phyloP scores from a whole-genome alignment of 495 filamentous ascomycete genomes.

The Polyplosphaeria fusca region DNA sequence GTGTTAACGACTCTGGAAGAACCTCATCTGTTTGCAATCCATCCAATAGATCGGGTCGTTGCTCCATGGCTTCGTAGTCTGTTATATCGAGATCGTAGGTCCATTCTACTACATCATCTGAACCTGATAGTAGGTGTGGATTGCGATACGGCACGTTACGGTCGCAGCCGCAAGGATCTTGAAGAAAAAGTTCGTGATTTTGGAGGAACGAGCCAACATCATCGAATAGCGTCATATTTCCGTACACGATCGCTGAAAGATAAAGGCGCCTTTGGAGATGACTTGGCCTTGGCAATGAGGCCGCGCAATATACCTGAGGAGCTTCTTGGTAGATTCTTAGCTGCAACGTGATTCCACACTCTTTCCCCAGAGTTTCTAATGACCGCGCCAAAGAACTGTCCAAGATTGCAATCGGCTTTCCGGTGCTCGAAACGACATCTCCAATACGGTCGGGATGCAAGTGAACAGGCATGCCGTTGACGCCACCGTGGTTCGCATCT shows the following conservation, averaged over 20 bases:
- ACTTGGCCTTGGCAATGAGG: neutral
- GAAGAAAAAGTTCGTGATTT: conserved; percentile 5
- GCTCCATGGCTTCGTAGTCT: neutral
- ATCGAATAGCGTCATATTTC: neutral
- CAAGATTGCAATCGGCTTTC: no score
- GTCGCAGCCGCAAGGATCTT: conserved; percentile 14
- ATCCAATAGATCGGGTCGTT: neutral
- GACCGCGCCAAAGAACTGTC: no score
- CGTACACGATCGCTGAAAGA: neutral
- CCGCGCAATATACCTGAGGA: neutral
- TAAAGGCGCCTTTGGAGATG: neutral
- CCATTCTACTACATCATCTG: neutral
- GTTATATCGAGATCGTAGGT: neutral
- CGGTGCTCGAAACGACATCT: no score
- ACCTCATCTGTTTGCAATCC: neutral
- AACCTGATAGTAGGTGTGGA: conserved; percentile 11
- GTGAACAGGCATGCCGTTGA: no score
- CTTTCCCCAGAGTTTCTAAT: neutral
- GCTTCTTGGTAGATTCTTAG: neutral
- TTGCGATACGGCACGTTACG: conserved; percentile 16
- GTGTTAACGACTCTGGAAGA: neutral
- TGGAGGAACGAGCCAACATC: conserved; percentile 7
- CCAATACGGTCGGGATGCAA: no score
- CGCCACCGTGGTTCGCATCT: no score
- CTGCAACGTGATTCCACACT: neutral